Evolutionary conservation across 2,329 filamentous ascomycete species (phyloP), one percentile per base, ranked within the genome.

Genomic region (Trematosphaeria pertusa): DNA sequence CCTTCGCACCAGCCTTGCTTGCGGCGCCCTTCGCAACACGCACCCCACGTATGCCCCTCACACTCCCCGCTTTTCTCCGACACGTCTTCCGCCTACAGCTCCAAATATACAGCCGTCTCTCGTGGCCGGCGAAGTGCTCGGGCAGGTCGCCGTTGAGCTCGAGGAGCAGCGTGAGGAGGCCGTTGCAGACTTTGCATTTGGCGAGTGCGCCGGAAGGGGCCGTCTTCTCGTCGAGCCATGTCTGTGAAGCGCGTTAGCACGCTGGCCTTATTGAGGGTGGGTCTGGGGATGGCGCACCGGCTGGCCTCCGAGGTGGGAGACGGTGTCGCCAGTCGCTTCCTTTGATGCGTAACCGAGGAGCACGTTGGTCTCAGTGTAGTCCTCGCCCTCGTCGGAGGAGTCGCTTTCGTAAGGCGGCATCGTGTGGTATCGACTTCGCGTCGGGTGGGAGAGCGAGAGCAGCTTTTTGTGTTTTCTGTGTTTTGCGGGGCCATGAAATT

Each of bases 91-190:
- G 81, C 48, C 85, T 82, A 72, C 94, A 99, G 14, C 83, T 83
- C 70, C 96, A 91, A 10, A 99, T 79, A 65, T 97, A 97, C 14
- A 99, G 70, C 52, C 93, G 84, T 58, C 94, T 82, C 64, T 97
- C 91, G 72, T 97, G 90, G 45, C 87, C 85, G 1, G 91, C 88
- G 64, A 96, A 97, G 37, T 85, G 81, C 44, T 93, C 88, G 11
- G 91, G 92, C 3, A 97, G 81, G 68, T 97, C 91, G 62, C 85
- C 92, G 72, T 99, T 91, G 20, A 99, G 82, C 72, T 99, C 91
- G 36, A 99, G 82, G 3, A 99, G 82, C 9, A 97, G 81, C 1
- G 85, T 86, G 84, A 97, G 91, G 41, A 90, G 74, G 41, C 86
- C 83, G 58, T 91, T 89, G 83, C 94, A 99, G 56, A 89, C 82